A percentile compares a stretch with the other conserved stretches of the same genome.
Conservation (phyloP, 164 flowering plant genomes). For the Aristolochia californica region DNA sequence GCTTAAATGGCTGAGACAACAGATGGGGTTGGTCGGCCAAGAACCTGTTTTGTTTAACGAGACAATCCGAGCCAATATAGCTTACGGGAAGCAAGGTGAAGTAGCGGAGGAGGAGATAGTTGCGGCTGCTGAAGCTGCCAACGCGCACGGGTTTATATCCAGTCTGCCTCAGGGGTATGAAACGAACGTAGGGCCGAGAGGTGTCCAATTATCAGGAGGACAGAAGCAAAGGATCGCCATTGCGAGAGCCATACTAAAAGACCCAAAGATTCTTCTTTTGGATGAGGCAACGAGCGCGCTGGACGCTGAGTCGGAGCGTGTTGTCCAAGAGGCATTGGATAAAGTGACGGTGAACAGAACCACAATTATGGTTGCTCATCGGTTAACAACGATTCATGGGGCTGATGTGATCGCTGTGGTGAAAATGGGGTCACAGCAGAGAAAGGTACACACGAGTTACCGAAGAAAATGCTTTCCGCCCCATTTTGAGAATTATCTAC, state of each 20-base stretch:
- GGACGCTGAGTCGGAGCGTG: constrained; percentile 62
- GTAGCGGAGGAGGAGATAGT: constrained; percentile 54
- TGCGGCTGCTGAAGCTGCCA: constrained; percentile 47
- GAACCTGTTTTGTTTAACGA: constrained; percentile 71
- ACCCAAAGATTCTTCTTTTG: constrained; percentile 55
- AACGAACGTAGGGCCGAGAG: constrained; percentile 59
- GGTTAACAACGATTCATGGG: constrained; percentile 49
- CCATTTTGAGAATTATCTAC: no score
- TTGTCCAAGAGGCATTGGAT: constrained; percentile 64
- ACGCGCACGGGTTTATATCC: constrained; percentile 68
- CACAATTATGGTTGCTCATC: constrained; percentile 60
- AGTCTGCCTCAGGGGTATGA: constrained; percentile 55
- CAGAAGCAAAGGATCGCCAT: constrained; percentile 72
- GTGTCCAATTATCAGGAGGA: constrained; percentile 67
- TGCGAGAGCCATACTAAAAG: constrained; percentile 55
- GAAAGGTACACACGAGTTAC: constrained; percentile 55
- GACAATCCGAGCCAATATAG: constrained; percentile 54
- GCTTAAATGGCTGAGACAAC: constrained; percentile 62
- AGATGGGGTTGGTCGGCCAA: constrained; percentile 69
- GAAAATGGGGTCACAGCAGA: constrained; percentile 61
- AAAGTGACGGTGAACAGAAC: constrained; percentile 55
- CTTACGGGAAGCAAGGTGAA: constrained; percentile 50
- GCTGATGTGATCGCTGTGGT: constrained; percentile 64
- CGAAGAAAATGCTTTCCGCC: constrained; percentile 49
- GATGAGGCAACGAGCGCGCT: constrained; percentile 77